A percentile compares a stretch with the other conserved stretches of the same genome.
Evolutionary conservation across 257 asterid genomes (phyloP).

Genomic region (Solanum lycopersicoides): DNA sequence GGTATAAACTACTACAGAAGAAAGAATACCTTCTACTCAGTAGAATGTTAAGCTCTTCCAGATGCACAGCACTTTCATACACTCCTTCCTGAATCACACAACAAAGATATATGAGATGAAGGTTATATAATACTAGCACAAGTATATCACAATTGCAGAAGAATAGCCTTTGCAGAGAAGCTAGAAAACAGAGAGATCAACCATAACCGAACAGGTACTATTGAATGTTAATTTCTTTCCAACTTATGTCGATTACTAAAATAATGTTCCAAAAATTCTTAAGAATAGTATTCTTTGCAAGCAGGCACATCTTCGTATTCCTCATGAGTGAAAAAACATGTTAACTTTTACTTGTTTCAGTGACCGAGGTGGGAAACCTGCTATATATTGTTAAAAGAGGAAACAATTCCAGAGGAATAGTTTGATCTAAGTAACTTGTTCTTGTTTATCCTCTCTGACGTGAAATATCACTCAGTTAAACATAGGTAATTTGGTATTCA

Average conservation of each 20-base stretch:
- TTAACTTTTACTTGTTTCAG: neutral
- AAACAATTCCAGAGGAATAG: neutral
- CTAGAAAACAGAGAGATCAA: neutral
- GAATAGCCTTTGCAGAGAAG: neutral
- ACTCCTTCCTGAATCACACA: constrained; percentile 43
- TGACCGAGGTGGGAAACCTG: neutral
- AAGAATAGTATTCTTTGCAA: neutral
- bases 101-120: neutral
- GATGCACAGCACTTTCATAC: constrained; percentile 56
- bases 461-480: neutral
- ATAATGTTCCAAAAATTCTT: neutral
- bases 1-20: neutral
- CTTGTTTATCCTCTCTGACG: neutral
- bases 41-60: constrained; percentile 84
- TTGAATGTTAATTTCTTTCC: neutral
- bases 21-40: constrained; percentile 48
- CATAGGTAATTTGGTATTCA: neutral
- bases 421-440: neutral
- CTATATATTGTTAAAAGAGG: neutral
- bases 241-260: neutral
- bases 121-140: neutral
- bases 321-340: neutral
- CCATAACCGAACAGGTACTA: neutral
- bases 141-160: neutral
- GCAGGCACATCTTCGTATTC: neutral